These are phyloP conservation scores for Rhizophora apiculata DNA, from an alignment of 345 rosid species.

Conservation along the genomic window DNA sequence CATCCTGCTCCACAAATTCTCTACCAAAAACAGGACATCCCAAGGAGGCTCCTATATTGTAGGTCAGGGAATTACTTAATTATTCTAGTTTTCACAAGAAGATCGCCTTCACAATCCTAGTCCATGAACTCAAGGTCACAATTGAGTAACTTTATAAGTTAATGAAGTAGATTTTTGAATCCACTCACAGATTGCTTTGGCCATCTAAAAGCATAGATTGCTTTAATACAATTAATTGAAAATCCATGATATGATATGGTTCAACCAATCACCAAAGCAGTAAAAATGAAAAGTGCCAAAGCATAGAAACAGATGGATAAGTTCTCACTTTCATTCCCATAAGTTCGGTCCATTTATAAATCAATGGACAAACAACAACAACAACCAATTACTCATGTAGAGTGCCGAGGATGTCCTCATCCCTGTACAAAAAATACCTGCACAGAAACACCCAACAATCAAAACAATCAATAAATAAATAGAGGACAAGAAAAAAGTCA, in stretches of 20 bases:
- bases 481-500: too few species aligned
- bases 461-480: neutral
- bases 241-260: neutral
- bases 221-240: too few species aligned
- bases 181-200: too few species aligned
- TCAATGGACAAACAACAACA: neutral
- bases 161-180: too few species aligned
- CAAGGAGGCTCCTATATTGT: too few species aligned
- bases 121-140: too few species aligned
- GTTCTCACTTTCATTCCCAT: neutral
- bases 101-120: too few species aligned
- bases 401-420: constrained; percentile 83
- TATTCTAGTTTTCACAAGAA: too few species aligned
- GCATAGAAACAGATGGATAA: neutral
- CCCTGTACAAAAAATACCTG: constrained; percentile 69
- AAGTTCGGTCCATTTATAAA: neutral
- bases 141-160: too few species aligned
- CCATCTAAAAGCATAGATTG: too few species aligned
- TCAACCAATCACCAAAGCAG: neutral
- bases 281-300: neutral
- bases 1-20: too few species aligned
- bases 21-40: neutral
- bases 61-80: too few species aligned
- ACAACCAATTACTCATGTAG: constrained; percentile 43
- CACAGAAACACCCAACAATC: neutral